These are phyloP conservation scores for Fragaria vesca DNA, from an alignment of 306 rosid species.

Conservation along the genomic window DNA sequence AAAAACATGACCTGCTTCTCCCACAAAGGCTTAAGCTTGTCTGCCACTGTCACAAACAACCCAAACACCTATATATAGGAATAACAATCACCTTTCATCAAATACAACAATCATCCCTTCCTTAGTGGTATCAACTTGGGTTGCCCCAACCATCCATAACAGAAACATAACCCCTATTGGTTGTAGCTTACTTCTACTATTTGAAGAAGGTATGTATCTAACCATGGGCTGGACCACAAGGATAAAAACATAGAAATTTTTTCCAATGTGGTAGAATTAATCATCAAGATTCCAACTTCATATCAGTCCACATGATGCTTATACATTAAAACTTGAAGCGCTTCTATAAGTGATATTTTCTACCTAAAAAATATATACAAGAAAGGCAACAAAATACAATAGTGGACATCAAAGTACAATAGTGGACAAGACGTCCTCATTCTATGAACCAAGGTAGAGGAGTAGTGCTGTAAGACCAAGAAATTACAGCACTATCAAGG, in stretches of 20 bases:
- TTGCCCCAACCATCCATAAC: too few species aligned
- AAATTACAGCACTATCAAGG: neutral
- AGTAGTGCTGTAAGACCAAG: neutral
- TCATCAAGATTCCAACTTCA: neutral
- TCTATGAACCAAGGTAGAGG: neutral
- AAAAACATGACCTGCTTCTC: neutral
- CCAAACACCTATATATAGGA: too few species aligned
- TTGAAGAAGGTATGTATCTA: neutral
- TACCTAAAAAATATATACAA: too few species aligned
- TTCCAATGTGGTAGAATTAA: neutral
- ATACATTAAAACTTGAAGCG: neutral
- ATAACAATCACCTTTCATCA: too few species aligned
- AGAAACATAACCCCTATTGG: neutral
- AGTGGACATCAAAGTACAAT: neutral
- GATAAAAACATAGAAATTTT: neutral
- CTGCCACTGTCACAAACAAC: too few species aligned
- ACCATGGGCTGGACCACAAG: neutral
- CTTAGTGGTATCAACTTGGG: too few species aligned
- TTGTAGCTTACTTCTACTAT: neutral
- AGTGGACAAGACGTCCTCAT: neutral
- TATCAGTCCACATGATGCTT: neutral
- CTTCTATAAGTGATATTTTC: neutral
- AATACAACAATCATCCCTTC: too few species aligned
- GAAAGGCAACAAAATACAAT: too few species aligned
- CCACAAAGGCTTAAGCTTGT: too few species aligned